phyloP scores from a whole-genome alignment of 129 eudicot genomes.

The Rutidosis leptorrhynchoides region DNA sequence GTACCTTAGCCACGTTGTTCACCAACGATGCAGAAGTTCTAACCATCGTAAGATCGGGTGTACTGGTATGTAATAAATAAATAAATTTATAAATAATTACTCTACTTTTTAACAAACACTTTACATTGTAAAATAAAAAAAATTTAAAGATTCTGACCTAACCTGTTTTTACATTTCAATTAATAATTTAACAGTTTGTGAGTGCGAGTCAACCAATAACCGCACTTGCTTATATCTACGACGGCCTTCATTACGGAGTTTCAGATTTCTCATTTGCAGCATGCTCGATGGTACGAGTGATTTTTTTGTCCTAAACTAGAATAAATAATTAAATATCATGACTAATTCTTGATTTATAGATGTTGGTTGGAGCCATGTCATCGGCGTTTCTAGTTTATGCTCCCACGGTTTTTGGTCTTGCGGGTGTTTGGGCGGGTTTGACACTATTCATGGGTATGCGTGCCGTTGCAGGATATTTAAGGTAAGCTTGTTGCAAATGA shows the following conservation, averaged over 20 bases:
- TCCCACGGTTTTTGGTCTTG: conserved; percentile 54
- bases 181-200: conserved; percentile 39
- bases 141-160: not conserved
- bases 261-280: conserved; percentile 69
- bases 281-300: conserved; percentile 49
- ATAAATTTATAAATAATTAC: no score
- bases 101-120: not conserved
- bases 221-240: conserved; percentile 65
- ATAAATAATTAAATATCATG: not conserved
- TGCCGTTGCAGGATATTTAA: conserved; percentile 52
- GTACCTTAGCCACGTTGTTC: conserved; percentile 57
- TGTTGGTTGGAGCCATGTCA: conserved; percentile 64
- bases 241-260: conserved; percentile 69
- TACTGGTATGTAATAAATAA: conserved; percentile 39
- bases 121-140: no score
- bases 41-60: conserved; percentile 52
- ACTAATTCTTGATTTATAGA: conserved; percentile 31
- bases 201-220: conserved; percentile 69
- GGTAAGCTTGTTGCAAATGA: conserved; percentile 31
- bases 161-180: not conserved
- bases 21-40: conserved; percentile 56
- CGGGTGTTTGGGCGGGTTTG: conserved; percentile 71
- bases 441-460: conserved; percentile 68
- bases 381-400: conserved; percentile 60
- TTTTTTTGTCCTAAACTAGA: not conserved